Evolutionary conservation across 371 early-diverging fungal genomes (phyloP).

Genomic region (Mucor circinelloides): DNA sequence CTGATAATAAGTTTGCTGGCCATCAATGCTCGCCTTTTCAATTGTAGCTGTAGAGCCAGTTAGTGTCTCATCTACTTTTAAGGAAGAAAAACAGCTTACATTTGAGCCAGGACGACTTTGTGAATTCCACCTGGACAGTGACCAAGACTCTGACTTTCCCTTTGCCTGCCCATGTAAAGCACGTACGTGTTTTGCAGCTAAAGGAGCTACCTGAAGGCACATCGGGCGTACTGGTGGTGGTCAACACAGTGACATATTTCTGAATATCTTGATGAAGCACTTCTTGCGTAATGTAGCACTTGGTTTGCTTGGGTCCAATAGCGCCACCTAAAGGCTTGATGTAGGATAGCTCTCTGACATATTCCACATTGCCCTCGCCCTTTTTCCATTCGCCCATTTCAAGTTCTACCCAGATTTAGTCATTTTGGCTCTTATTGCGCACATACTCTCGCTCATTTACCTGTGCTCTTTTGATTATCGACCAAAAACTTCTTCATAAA

Average conservation of each 20-base stretch:
- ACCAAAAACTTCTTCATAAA: conserved; percentile 41
- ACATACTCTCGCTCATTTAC: conserved; percentile 16
- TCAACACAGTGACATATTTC: conserved; percentile 55
- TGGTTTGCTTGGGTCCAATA: conserved; percentile 72
- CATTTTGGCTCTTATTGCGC: not conserved
- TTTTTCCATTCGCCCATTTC: conserved; percentile 40
- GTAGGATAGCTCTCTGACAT: conserved; percentile 30
- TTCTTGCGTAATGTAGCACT: conserved; percentile 64
- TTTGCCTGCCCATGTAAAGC: conserved; percentile 76
- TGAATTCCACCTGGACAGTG: conserved; percentile 71
- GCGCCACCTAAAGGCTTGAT: conserved; percentile 40
- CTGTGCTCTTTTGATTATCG: conserved; percentile 43
- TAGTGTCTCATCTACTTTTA: not conserved
- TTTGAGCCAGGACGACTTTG: conserved; percentile 75
- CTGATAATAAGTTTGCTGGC: conserved; percentile 61
- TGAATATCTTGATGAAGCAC: conserved; percentile 60
- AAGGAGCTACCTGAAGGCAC: conserved; percentile 88
- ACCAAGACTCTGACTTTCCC: conserved; percentile 63
- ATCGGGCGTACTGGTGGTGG: conserved; percentile 75
- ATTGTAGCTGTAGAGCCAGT: conserved; percentile 15
- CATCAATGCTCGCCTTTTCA: conserved; percentile 47
- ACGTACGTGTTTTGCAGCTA: conserved; percentile 70
- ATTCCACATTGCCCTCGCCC: conserved; percentile 14
- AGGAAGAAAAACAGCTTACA: conserved; percentile 33
- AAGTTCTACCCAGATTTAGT: conserved; percentile 22